A percentile compares a stretch with the other conserved stretches of the same genome.
Conservation (phyloP, 2,329 filamentous ascomycete species). For the Aspergillus tamarii region DNA sequence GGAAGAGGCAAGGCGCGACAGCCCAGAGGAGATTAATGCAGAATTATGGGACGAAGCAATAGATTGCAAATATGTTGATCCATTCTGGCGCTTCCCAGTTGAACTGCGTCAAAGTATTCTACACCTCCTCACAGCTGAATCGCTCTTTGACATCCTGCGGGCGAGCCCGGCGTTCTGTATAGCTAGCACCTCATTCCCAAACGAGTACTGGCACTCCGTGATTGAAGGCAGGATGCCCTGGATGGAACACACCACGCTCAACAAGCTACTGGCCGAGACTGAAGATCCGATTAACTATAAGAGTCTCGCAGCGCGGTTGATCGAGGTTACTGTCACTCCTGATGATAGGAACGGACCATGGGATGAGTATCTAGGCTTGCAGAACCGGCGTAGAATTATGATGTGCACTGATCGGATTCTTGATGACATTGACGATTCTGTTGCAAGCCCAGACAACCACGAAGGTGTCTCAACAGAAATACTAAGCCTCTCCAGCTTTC, state of each 20-base stretch:
- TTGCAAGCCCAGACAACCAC: not conserved
- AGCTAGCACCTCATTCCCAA: not conserved
- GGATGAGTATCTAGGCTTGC: not conserved
- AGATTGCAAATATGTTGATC: not conserved
- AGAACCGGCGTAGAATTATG: not conserved
- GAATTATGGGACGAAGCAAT: not conserved
- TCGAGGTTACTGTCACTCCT: not conserved
- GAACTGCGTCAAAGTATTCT: constrained; percentile 9
- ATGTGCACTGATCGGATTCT: not conserved
- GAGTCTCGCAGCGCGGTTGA: not conserved
- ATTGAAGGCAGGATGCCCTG: not conserved
- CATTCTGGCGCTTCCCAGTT: not conserved
- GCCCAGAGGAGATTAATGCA: not conserved
- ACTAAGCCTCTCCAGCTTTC: not conserved
- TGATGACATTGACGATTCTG: not conserved
- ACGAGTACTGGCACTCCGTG: constrained; percentile 7
- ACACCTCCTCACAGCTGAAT: constrained; percentile 3
- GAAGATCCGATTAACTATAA: not conserved
- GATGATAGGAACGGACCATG: not conserved
- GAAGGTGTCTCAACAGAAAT: not conserved
- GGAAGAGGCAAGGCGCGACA: not conserved
- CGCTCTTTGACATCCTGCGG: not conserved
- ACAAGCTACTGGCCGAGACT: not conserved
- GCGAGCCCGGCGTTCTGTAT: constrained; percentile 5
- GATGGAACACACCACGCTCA: not conserved